Evolutionary conservation across 306 rosid genomes (phyloP).

Genomic region (Oxytropis ochrocephala): DNA sequence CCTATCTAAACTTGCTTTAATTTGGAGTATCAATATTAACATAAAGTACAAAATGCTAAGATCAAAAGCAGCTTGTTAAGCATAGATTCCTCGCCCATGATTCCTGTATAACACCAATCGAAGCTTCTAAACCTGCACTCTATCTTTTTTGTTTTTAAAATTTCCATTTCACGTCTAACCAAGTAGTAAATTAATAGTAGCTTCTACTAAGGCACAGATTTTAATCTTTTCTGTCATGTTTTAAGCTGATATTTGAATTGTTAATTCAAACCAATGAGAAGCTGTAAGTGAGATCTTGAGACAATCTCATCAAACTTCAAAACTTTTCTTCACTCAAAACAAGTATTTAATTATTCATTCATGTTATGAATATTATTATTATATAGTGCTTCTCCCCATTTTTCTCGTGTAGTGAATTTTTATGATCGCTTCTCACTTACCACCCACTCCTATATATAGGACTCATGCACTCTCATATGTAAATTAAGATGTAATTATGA

Average conservation of each 20-base stretch:
- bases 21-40: background rate
- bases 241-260: too few species aligned
- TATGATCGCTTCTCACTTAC: too few species aligned
- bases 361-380: too few species aligned
- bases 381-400: too few species aligned
- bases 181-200: background rate
- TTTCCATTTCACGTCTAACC: background rate
- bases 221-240: too few species aligned
- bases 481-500: too few species aligned
- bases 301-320: background rate
- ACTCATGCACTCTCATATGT: too few species aligned
- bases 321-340: background rate
- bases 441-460: too few species aligned
- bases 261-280: too few species aligned
- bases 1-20: background rate
- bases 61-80: background rate
- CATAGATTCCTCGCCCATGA: conserved; percentile 13
- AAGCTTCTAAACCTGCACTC: conserved; percentile 63
- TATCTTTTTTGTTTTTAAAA: background rate
- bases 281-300: background rate
- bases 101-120: conserved; percentile 12
- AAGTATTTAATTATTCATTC: background rate
- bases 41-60: too few species aligned
- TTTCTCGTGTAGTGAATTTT: too few species aligned
- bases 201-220: background rate